A percentile compares a stretch with the other conserved stretches of the same genome.
These are phyloP conservation scores for Fusarium sp. DNA, from an alignment of 2,329 filamentous ascomycete genomes.

Conservation along the genomic window DNA sequence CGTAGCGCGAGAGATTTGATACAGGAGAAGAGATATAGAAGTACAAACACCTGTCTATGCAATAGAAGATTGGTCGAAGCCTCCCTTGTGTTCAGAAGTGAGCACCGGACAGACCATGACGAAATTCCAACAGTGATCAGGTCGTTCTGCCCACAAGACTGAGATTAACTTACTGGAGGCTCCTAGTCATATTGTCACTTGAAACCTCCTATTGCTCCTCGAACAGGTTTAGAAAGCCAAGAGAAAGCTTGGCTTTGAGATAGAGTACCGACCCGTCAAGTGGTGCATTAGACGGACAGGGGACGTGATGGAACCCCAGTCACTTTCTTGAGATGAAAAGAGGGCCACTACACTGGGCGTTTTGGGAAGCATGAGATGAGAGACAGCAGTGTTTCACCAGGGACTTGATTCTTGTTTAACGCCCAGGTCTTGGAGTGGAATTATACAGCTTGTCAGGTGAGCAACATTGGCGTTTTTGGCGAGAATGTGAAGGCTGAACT, in stretches of 20 bases:
- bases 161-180: background rate
- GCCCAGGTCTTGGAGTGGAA: slow-evolving; percentile 7
- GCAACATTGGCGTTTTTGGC: background rate
- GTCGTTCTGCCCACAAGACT: background rate
- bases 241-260: slow-evolving; percentile 33
- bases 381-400: slow-evolving; percentile 31
- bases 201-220: slow-evolving; percentile 24
- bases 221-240: slow-evolving; percentile 15
- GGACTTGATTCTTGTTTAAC: slow-evolving; percentile 12
- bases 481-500: slow-evolving; percentile 8
- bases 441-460: background rate
- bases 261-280: slow-evolving; percentile 26
- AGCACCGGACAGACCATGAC: background rate
- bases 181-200: slow-evolving; percentile 15
- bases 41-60: background rate
- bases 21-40: background rate
- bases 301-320: slow-evolving; percentile 8
- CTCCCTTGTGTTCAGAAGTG: slow-evolving; percentile 5
- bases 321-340: slow-evolving; percentile 28
- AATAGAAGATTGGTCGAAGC: background rate
- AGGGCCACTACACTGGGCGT: slow-evolving; percentile 15
- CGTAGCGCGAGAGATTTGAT: background rate
- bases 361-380: background rate
- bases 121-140: background rate
- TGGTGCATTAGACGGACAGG: slow-evolving; percentile 20